These are phyloP conservation scores for Echinosophora koreensis DNA, from an alignment of 306 rosid genomes.

Conservation along the genomic window DNA sequence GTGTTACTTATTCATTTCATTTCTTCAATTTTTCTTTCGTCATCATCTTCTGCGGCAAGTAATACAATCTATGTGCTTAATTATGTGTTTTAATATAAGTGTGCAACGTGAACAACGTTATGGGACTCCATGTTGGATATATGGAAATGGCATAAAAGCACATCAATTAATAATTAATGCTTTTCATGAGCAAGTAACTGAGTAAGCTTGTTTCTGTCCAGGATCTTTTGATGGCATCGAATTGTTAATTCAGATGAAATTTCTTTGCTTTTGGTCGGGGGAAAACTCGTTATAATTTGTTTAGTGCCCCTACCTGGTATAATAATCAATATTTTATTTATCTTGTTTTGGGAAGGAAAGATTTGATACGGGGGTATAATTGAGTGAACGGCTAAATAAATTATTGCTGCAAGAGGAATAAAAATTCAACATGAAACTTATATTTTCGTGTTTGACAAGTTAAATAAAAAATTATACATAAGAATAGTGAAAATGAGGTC, in stretches of 20 bases:
- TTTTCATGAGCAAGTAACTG: neutral
- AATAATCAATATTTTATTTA: neutral
- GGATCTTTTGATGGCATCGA: neutral
- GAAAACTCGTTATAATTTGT: neutral
- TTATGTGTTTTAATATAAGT: neutral
- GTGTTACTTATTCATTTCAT: constrained; percentile 24
- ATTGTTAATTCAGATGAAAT: constrained; percentile 10
- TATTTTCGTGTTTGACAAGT: constrained; percentile 32
- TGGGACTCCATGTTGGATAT: constrained; percentile 19
- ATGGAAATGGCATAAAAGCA: neutral
- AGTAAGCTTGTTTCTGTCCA: neutral
- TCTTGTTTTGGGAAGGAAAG: constrained; percentile 3
- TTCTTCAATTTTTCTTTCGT: neutral
- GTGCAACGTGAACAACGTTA: constrained; percentile 44
- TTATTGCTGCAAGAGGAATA: neutral
- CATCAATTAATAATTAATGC: neutral
- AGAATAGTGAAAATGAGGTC: neutral
- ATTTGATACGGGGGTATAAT: neutral
- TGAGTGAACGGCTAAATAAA: constrained; percentile 14
- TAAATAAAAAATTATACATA: neutral
- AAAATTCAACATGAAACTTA: neutral
- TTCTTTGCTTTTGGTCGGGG: constrained; percentile 21
- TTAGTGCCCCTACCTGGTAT: neutral
- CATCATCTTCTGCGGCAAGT: constrained; percentile 38
- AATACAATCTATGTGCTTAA: neutral